Evolutionary conservation across 208 protist species (phyloP), one percentile per base, ranked within the genome.

Genomic region (Wallacemonas sp.): DNA sequence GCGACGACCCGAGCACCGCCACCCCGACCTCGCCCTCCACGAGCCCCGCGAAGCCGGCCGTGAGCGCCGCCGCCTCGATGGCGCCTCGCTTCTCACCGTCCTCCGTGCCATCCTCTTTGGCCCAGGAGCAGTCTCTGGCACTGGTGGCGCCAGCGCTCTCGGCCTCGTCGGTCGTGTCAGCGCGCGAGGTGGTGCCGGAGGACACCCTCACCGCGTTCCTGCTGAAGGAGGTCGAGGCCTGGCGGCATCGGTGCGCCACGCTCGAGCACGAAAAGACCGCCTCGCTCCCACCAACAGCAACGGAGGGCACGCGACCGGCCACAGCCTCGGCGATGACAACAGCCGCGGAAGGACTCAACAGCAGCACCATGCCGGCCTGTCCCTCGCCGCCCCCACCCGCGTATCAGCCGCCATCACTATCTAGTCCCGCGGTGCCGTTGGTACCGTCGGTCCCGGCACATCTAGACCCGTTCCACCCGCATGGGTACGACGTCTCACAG

Each of bases 151-250:
- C n/a, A n/a, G n/a, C n/a, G n/a, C n/a, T n/a, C n/a, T n/a, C n/a
- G n/a, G n/a, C n/a, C n/a, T n/a, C n/a, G n/a, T n/a, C n/a, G n/a
- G n/a, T n/a, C n/a, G n/a, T n/a, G n/a, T n/a, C n/a, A n/a, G n/a
- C n/a, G n/a, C n/a, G n/a, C n/a, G n/a, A n/a, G n/a, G n/a, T n/a
- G n/a, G n/a, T 10, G 33, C 16, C 55, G 7, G 22, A 62, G 18
- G 32, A 46, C 18, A 25, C 14, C 29, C 36, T 46, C 11, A 46
- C 32, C 10, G 5, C 32, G 11, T 62, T 46, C 20, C 69, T 92
- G 32, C 70, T 80, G 45, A 61, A 74, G 20, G 86, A 92, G 64
- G 72, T 71, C 8, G 55, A 69, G 2, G 48, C 54, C 62, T 92
- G 82, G 86, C 72, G 70, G 22, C 61, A 81, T 45, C 75, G 78